Conservation (phyloP, 805 yeast genomes). For the Metschnikowia lachancei region DNA sequence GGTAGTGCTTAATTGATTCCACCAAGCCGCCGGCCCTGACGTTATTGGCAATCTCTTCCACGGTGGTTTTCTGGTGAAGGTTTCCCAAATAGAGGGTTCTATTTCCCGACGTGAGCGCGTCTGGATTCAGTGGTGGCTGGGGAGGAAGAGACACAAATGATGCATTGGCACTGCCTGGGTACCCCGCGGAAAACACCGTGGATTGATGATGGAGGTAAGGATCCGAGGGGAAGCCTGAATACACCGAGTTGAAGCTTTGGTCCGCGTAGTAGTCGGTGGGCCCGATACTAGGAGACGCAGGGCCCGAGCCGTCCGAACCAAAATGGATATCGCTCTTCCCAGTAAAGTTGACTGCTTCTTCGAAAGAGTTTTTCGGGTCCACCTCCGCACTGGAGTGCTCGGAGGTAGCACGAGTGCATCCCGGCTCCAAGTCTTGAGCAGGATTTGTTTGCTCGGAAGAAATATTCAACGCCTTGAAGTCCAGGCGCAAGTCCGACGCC, state of each 20-base stretch:
- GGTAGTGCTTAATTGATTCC: slow-evolving; percentile 53
- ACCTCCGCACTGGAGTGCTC: slow-evolving; percentile 6
- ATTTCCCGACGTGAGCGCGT: slow-evolving; percentile 44
- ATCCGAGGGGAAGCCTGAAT: slow-evolving; percentile 5
- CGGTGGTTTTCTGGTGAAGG: slow-evolving; percentile 58
- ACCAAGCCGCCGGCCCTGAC: slow-evolving; percentile 74
- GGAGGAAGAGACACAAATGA: slow-evolving; percentile 1
- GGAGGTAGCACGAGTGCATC: slow-evolving; percentile 7
- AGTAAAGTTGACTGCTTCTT: background rate
- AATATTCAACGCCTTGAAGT: slow-evolving; percentile 3
- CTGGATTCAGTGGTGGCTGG: slow-evolving; percentile 23
- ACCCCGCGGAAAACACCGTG: background rate
- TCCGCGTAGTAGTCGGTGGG: slow-evolving; percentile 5
- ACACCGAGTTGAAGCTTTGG: slow-evolving; percentile 3
- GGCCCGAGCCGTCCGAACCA: slow-evolving; percentile 3
- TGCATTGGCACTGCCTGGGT: background rate
- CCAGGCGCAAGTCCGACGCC: slow-evolving; percentile 7
- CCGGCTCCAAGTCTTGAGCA: background rate
- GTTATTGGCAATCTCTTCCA: slow-evolving; percentile 72
- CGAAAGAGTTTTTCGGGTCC: background rate
- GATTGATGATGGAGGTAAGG: slow-evolving; percentile 1
- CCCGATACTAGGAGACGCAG: slow-evolving; percentile 5
- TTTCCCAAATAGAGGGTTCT: slow-evolving; percentile 71
- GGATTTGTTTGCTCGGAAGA: background rate
- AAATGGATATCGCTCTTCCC: slow-evolving; percentile 1